These are phyloP conservation scores for Peronospora belbahrii DNA, from an alignment of 352 stramenopile genomes.

Conservation along the genomic window DNA sequence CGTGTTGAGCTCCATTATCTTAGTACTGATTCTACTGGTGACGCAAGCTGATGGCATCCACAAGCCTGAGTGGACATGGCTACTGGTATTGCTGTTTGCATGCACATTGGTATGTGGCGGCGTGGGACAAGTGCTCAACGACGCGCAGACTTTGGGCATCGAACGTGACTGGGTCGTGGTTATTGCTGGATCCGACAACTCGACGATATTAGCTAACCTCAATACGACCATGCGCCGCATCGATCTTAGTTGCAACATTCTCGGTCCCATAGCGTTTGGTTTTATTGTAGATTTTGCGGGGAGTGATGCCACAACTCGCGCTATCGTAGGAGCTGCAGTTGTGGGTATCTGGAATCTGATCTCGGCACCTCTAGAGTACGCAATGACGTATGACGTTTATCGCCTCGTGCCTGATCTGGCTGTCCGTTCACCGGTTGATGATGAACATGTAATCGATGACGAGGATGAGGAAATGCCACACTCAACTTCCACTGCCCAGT, in stretches of 20 bases:
- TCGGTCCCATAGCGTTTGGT: slow-evolving; percentile 62
- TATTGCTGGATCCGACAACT: slow-evolving; percentile 38
- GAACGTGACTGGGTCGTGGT: slow-evolving; percentile 86
- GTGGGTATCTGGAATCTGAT: slow-evolving; percentile 78
- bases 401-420: slow-evolving; percentile 49
- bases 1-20: slow-evolving; percentile 42
- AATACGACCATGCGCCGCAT: slow-evolving; percentile 78
- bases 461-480: slow-evolving; percentile 6
- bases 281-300: slow-evolving; percentile 78
- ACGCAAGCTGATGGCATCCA: slow-evolving; percentile 48
- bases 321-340: slow-evolving; percentile 48
- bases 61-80: slow-evolving; percentile 45
- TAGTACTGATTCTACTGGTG: slow-evolving; percentile 48
- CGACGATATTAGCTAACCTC: slow-evolving; percentile 33
- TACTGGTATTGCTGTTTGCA: slow-evolving; percentile 42
- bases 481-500: background rate
- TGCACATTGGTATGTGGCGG: slow-evolving; percentile 53
- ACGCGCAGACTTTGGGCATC: slow-evolving; percentile 68
- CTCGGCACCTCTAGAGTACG: slow-evolving; percentile 69
- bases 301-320: slow-evolving; percentile 45
- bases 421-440: no score
- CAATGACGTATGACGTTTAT: slow-evolving; percentile 66
- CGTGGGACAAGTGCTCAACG: slow-evolving; percentile 65
- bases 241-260: slow-evolving; percentile 69
- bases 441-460: slow-evolving; percentile 29